These are phyloP conservation scores for Cryphonectria carpinicola DNA, from an alignment of 2,329 filamentous ascomycete genomes.

Conservation along the genomic window DNA sequence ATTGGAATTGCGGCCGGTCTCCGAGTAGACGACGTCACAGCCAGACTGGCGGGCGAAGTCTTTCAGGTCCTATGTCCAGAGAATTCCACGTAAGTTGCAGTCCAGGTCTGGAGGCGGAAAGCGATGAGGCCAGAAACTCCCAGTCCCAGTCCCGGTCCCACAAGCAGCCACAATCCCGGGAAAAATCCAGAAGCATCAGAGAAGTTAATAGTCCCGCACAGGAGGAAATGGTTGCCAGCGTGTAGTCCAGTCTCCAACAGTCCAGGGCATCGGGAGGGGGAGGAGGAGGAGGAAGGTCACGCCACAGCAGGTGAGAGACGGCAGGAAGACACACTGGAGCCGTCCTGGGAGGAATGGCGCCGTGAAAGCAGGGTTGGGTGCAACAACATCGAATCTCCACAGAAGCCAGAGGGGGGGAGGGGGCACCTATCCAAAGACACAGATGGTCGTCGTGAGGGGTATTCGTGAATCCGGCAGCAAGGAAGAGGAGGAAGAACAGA, in stretches of 20 bases:
- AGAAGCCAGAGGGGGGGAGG: constrained; percentile 14
- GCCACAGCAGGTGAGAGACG: constrained; percentile 15
- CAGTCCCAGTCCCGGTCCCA: constrained; percentile 26
- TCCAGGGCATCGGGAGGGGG: constrained; percentile 21
- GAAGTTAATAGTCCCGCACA: constrained; percentile 19
- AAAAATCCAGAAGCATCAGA: constrained; percentile 27
- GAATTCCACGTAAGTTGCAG: constrained; percentile 79
- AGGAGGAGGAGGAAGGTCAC: not conserved
- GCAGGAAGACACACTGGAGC: constrained; percentile 30
- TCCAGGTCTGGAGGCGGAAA: constrained; percentile 47
- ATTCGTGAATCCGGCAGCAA: constrained; percentile 53
- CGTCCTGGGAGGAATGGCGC: constrained; percentile 28
- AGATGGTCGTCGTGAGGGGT: constrained; percentile 27
- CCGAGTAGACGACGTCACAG: constrained; percentile 96
- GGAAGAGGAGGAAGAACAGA: constrained; percentile 74
- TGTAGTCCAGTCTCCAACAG: constrained; percentile 18
- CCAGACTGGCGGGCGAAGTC: constrained; percentile 97
- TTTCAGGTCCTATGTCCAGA: constrained; percentile 92
- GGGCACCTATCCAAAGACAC: constrained; percentile 30
- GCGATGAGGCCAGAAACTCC: constrained; percentile 19
- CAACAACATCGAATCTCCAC: constrained; percentile 24
- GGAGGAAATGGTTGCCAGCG: constrained; percentile 18
- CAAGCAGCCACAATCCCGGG: constrained; percentile 26
- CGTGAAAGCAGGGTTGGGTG: constrained; percentile 9
- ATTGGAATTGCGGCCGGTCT: constrained; percentile 89